These are phyloP conservation scores for Naganishia kalamii DNA, from an alignment of 768 basidiomycete genomes.

Conservation along the genomic window DNA sequence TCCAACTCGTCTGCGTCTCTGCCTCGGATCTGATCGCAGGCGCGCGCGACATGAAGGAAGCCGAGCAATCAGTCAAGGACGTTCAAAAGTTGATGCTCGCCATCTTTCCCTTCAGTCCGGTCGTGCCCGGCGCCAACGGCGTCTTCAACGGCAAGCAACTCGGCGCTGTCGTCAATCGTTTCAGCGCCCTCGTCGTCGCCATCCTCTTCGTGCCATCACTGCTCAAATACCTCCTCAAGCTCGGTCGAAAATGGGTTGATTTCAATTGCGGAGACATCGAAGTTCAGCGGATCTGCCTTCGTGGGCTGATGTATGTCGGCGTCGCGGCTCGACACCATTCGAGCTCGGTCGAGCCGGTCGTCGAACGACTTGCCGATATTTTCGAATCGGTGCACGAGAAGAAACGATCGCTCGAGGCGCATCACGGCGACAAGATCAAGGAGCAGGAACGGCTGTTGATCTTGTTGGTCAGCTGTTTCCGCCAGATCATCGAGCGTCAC, in stretches of 20 bases:
- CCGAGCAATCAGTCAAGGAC: conserved; percentile 48
- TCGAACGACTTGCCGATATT: conserved; percentile 64
- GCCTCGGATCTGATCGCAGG: conserved; percentile 45
- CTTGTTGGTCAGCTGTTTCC: conserved; percentile 58
- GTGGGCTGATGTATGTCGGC: conserved; percentile 66
- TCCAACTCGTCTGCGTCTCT: conserved; percentile 72
- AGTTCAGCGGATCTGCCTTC: conserved; percentile 65
- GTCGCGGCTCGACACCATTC: conserved; percentile 57
- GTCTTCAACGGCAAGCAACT: conserved; percentile 57
- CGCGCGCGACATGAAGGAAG: conserved; percentile 32
- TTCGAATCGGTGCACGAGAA: conserved; percentile 56
- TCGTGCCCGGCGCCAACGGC: conserved; percentile 57
- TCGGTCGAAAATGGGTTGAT: conserved; percentile 60
- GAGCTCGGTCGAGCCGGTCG: conserved; percentile 54
- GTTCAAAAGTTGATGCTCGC: conserved; percentile 64
- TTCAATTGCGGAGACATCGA: conserved; percentile 62
- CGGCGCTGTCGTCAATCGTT: conserved; percentile 75
- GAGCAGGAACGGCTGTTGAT: conserved; percentile 49
- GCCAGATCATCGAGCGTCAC: conserved; percentile 53
- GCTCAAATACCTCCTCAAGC: conserved; percentile 55
- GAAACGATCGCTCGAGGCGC: conserved; percentile 20
- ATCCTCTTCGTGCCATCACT: conserved; percentile 60
- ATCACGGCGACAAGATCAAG: conserved; percentile 26
- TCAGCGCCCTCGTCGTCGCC: conserved; percentile 64
- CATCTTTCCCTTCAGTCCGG: conserved; percentile 63